Evolutionary conservation across 1,284 basidiomycete species (phyloP).

Genomic region (Cutaneotrichosporon arboriforme): DNA sequence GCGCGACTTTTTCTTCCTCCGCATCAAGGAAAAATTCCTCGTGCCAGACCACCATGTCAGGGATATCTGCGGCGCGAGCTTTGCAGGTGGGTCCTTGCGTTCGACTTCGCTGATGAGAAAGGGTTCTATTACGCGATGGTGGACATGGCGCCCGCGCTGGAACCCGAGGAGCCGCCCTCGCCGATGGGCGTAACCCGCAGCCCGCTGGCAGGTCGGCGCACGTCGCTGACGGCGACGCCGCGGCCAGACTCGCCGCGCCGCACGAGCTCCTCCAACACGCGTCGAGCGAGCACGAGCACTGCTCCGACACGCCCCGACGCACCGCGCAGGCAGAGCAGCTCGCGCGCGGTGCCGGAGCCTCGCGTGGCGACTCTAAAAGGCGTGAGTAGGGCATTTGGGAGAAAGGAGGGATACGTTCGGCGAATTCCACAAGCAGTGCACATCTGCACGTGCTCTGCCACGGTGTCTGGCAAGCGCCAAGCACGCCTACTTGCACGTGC

Average conservation of each 20-base stretch:
- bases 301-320: conserved; percentile 11
- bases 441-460: too few species aligned
- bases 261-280: conserved; percentile 5
- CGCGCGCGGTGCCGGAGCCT: conserved; percentile 17
- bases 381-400: conserved; percentile 18
- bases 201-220: conserved; percentile 13
- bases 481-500: not conserved
- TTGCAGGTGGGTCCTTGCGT: conserved; percentile 64
- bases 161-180: conserved; percentile 18
- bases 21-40: conserved; percentile 94
- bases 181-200: conserved; percentile 23
- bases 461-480: too few species aligned
- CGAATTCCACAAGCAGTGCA: too few species aligned
- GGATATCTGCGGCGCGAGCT: conserved; percentile 91
- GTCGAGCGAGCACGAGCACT: conserved; percentile 11
- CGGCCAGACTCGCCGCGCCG: conserved; percentile 22
- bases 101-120: conserved; percentile 37
- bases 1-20: conserved; percentile 65
- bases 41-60: conserved; percentile 89
- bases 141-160: conserved; percentile 41
- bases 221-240: conserved; percentile 9
- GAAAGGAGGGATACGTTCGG: too few species aligned
- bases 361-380: conserved; percentile 42
- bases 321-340: conserved; percentile 18
- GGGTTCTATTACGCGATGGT: conserved; percentile 70